Conservation (phyloP, 805 yeast species). For the Tetrapisispora iriomotensis region DNA sequence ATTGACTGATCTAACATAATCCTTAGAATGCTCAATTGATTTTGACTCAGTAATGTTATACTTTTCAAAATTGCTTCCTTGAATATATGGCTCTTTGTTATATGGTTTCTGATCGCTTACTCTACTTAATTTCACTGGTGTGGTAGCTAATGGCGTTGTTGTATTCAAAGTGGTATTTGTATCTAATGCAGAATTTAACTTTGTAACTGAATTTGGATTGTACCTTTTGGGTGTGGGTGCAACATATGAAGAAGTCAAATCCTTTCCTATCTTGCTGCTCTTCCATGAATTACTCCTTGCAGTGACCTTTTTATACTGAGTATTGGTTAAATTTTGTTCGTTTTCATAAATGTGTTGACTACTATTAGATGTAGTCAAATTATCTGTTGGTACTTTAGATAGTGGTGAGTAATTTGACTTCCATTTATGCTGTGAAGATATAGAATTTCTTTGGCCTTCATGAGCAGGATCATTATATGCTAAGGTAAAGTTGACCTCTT, state of each 20-base stretch:
- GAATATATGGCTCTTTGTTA: neutral
- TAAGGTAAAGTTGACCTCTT: no score
- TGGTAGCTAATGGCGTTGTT: neutral
- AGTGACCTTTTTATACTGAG: neutral
- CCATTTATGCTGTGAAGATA: conserved; percentile 10
- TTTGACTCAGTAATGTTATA: neutral
- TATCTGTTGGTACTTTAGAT: neutral
- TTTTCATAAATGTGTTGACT: neutral
- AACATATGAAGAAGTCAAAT: conserved; percentile 3
- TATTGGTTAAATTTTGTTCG: neutral
- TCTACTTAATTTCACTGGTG: conserved; percentile 1
- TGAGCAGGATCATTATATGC: conserved; percentile 5
- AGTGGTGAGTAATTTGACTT: conserved; percentile 7
- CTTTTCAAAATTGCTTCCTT: neutral
- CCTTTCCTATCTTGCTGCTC: neutral
- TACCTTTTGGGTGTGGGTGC: conserved; percentile 4
- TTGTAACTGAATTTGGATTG: neutral
- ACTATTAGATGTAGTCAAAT: neutral
- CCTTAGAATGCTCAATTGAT: neutral
- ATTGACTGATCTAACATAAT: conserved; percentile 3
- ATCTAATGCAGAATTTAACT: neutral
- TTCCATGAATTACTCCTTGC: conserved; percentile 2
- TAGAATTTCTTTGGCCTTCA: conserved; percentile 6
- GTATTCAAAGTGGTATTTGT: neutral
- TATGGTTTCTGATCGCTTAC: neutral